Base-by-base conservation (phyloP, 495 filamentous ascomycete genomes). In the Penicillium samsonianum region DNA sequence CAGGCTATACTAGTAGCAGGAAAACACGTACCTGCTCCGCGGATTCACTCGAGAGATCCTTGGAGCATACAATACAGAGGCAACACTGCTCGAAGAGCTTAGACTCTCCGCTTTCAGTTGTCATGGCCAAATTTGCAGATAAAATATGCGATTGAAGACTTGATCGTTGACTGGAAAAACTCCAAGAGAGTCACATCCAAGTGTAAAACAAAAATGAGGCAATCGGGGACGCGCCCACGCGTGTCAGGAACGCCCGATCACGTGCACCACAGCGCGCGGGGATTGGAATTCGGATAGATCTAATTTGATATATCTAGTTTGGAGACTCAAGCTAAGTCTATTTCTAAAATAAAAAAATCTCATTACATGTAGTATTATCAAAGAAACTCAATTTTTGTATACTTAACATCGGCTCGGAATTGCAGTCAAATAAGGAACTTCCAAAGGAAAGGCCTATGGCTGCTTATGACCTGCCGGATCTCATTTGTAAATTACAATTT, bases 1-100 rank as follows among this genome's bases (percentile, higher is more conserved):
- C 33, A 20, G 22, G 25, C 35, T 60, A 57, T 28, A 46, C 60
- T 35, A 51, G 55, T 50, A 53, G 54, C 52, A 33, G 44, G 41
- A 20, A 9, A 50, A 40, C 38, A 55, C 61, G 41, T 57, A 79
- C 73, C 69, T 80, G 75, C 43, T 69, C 79, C 48, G 69, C 71
- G 31, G 74, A 63, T 35, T 81, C 74, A 17, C 65, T 64, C 33
- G 65, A 60, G n/a, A 88, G 77, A 16, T 76, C 71, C 72, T 87
- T 73, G 33, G 69, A 69, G 61, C 70, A 68, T 38, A 78, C 71
- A 57, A 71, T 78, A 62, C 65, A 76, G 59, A 77, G 53, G 33
- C 67, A 71, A 61, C 73, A 76, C 56, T 77, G 70, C 20, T 73
- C 72, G 49, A 80, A 78, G 55, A 80, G 75, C 43, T 65, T 72